Conservation (phyloP, 176 grass and related monocot genomes). For the Avena atlantica region DNA sequence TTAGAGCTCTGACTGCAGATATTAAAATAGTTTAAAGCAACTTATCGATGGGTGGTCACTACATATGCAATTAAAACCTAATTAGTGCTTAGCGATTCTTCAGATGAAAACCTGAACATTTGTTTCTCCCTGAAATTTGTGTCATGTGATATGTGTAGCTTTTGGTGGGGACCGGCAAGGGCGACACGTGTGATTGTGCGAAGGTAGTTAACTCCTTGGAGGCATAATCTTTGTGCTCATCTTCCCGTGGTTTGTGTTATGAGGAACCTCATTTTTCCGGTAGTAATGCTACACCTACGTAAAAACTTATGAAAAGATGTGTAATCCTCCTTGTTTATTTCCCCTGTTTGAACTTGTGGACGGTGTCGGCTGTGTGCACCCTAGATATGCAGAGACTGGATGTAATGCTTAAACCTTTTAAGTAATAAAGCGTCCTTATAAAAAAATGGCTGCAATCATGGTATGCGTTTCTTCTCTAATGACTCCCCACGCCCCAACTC, state of each 20-base stretch:
- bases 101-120: not conserved
- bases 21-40: not conserved
- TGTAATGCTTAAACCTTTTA: too few species aligned
- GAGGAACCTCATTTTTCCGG: too few species aligned
- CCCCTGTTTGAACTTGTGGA: too few species aligned
- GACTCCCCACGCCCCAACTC: too few species aligned
- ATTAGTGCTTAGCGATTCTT: not conserved
- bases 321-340: too few species aligned
- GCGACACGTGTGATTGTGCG: not conserved
- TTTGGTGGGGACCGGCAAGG: not conserved
- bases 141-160: not conserved
- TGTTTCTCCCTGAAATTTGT: not conserved
- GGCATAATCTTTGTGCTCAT: conserved; percentile 3
- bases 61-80: not conserved
- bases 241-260: not conserved
- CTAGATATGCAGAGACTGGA: too few species aligned
- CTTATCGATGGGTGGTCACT: not conserved
- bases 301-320: too few species aligned
- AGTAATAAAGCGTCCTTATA: too few species aligned
- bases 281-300: too few species aligned
- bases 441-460: too few species aligned
- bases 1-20: not conserved
- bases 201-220: not conserved
- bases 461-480: too few species aligned
- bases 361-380: too few species aligned